A percentile compares a stretch with the other conserved stretches of the same genome.
phyloP scores from a whole-genome alignment of 257 asterid species.

The Perilla frutescens region DNA sequence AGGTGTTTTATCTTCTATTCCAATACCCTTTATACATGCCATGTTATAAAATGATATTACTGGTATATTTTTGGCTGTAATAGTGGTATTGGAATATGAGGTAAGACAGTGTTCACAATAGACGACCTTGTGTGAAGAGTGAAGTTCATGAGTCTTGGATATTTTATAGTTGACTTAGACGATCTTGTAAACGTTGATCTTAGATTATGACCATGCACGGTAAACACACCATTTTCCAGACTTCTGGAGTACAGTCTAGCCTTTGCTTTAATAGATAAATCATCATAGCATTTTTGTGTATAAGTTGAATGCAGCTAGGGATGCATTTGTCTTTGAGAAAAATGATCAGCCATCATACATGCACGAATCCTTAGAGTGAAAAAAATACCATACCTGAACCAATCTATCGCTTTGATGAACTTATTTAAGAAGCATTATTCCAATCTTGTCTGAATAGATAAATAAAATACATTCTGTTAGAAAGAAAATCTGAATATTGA shows the following conservation, averaged over 20 bases:
- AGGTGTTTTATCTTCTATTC: background rate
- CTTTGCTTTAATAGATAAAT: background rate
- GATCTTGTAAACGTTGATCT: background rate
- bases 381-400: slow-evolving; percentile 7
- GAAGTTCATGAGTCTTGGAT: slow-evolving; percentile 5
- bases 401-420: background rate
- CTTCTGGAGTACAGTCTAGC: background rate
- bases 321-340: background rate
- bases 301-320: background rate
- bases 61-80: background rate
- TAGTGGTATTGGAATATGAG: background rate
- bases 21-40: background rate
- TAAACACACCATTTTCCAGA: background rate
- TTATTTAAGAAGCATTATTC: background rate
- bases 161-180: background rate
- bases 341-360: background rate
- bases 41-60: background rate
- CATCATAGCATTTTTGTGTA: background rate
- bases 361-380: background rate
- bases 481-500: background rate
- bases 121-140: background rate
- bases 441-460: background rate
- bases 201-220: background rate
- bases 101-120: background rate
- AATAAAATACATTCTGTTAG: background rate